Evolutionary conservation across 2,329 filamentous ascomycete species (phyloP).

Genomic region (Diaporthe sp.): DNA sequence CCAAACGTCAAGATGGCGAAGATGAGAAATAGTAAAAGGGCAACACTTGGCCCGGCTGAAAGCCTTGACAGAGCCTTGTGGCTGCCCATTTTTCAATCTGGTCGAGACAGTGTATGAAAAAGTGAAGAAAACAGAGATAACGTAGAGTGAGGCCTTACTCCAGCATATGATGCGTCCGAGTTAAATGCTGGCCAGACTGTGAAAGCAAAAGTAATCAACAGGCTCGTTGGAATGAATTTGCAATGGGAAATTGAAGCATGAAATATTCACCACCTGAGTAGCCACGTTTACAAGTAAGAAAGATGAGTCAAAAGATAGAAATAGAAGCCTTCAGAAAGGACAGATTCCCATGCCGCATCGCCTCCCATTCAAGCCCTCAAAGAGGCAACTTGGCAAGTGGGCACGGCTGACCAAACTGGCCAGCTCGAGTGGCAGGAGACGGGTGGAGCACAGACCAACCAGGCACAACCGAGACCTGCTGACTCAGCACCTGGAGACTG

Average conservation of each 20-base stretch:
- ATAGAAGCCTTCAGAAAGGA: constrained; percentile 47
- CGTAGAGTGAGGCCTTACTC: not conserved
- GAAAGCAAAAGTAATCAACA: not conserved
- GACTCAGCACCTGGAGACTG: constrained; percentile 4
- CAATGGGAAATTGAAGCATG: not conserved
- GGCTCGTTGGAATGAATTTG: not conserved
- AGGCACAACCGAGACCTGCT: not conserved
- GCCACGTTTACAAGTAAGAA: constrained; percentile 28
- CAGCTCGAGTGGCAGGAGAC: constrained; percentile 5
- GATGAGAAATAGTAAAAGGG: constrained; percentile 31
- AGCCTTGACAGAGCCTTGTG: not conserved
- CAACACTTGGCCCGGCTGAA: constrained; percentile 10
- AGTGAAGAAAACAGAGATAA: not conserved
- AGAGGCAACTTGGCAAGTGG: constrained; percentile 15
- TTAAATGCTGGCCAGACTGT: not conserved
- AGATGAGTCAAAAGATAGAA: constrained; percentile 44
- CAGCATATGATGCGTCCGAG: not conserved
- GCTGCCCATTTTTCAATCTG: constrained; percentile 8
- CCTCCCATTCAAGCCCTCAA: constrained; percentile 13
- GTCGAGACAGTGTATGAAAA: not conserved
- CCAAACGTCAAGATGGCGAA: constrained; percentile 34
- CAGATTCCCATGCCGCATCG: constrained; percentile 40
- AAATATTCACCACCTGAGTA: not conserved
- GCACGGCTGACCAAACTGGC: constrained; percentile 26
- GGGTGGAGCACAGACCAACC: constrained; percentile 15